These are phyloP conservation scores for Didymella pomorum DNA, from an alignment of 2,329 filamentous ascomycete species.

Conservation along the genomic window DNA sequence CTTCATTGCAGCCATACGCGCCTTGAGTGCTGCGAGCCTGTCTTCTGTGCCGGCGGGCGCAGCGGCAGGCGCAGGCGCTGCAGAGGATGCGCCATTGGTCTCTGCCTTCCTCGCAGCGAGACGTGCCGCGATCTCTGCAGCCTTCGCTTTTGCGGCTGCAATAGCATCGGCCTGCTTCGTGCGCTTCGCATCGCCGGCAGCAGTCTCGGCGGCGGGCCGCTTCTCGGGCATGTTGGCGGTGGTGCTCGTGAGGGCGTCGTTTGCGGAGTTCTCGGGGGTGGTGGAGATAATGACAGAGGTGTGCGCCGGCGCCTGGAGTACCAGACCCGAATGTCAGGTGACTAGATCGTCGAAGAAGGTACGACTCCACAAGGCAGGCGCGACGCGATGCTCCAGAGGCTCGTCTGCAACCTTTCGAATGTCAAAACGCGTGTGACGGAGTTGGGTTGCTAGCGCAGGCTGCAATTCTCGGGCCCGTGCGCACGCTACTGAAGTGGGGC, in stretches of 20 bases:
- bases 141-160: slow-evolving; percentile 46
- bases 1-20: slow-evolving; percentile 42
- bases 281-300: background rate
- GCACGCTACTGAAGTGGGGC: slow-evolving; percentile 30
- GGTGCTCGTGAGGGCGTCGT: background rate
- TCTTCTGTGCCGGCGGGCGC: slow-evolving; percentile 16
- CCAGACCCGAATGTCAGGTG: background rate
- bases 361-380: background rate
- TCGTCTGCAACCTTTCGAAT: background rate
- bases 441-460: slow-evolving; percentile 3
- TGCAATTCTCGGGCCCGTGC: background rate
- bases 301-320: background rate
- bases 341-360: background rate
- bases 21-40: slow-evolving; percentile 32
- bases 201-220: slow-evolving; percentile 51
- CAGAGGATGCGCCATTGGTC: slow-evolving; percentile 29
- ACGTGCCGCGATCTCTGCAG: slow-evolving; percentile 45
- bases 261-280: slow-evolving; percentile 18
- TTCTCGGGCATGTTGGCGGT: slow-evolving; percentile 53
- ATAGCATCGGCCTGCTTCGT: slow-evolving; percentile 49
- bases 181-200: slow-evolving; percentile 47
- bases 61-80: slow-evolving; percentile 22
- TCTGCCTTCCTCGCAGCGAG: slow-evolving; percentile 39
- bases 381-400: background rate
- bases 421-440: slow-evolving; percentile 3